Percentiles rank a stretch among this genome's conserved stretches.
These are phyloP conservation scores for Stagonosporopsis chrysanthemi DNA, from an alignment of 2,329 filamentous ascomycete species.

Conservation along the genomic window DNA sequence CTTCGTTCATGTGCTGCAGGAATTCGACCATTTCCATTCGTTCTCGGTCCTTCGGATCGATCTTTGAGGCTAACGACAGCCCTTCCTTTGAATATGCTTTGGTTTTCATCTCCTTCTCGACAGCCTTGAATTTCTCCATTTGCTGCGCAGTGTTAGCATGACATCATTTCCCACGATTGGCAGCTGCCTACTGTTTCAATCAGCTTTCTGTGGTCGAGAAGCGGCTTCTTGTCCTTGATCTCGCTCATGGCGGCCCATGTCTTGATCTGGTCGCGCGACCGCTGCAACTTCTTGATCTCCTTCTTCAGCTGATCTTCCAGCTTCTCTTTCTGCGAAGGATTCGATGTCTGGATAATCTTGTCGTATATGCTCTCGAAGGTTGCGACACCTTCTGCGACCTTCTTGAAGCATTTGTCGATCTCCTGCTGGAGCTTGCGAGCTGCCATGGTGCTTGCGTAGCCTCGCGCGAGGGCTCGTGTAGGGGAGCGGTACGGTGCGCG, in stretches of 20 bases:
- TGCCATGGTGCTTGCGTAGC: conserved; percentile 72
- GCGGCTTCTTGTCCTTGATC: conserved; percentile 97
- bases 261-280: conserved; percentile 98
- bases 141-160: conserved; percentile 65
- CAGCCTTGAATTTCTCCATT: conserved; percentile 99
- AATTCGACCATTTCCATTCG: conserved; percentile 90
- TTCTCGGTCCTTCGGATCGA: conserved; percentile 97
- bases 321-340: conserved; percentile 96
- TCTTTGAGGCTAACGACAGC: conserved; percentile 85
- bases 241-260: conserved; percentile 98
- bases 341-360: conserved; percentile 92
- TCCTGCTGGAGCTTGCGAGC: conserved; percentile 96
- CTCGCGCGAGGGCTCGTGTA: conserved; percentile 40
- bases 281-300: conserved; percentile 99
- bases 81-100: conserved; percentile 99
- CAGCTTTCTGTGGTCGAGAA: conserved; percentile 91
- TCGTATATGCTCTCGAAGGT: conserved; percentile 97
- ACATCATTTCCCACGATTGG: conserved; percentile 14
- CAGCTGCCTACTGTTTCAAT: conserved; percentile 84
- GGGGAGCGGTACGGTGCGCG: conserved; percentile 20
- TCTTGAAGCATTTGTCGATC: conserved; percentile 99
- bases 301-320: conserved; percentile 97
- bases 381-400: conserved; percentile 89
- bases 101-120: conserved; percentile 99
- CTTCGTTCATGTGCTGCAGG: conserved; percentile 84